Evolutionary conservation across 1,284 basidiomycete species (phyloP), one percentile per base, ranked within the genome.

Genomic region (Blastosporella zonata): DNA sequence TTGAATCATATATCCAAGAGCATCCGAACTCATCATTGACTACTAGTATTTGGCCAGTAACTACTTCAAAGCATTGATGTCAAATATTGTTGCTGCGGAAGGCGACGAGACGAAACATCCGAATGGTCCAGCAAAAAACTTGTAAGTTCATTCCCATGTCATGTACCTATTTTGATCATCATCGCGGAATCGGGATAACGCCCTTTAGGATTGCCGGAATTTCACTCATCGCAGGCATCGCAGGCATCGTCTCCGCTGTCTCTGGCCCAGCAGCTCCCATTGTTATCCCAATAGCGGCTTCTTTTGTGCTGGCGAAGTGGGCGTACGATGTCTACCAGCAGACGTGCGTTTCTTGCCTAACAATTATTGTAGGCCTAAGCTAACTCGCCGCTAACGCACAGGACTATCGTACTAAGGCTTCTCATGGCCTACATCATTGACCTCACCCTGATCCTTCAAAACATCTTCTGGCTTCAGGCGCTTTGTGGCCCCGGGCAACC

Each of bases 271-370:
- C 54, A 12, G 55, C 52, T 6, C 61, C 58, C 6, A 57, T 66
- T 38, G 59, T 62, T 8, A 43, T 64, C 21, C 59, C 63, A 13
- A 59, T 64, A 25, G 54, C 54, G 20, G 59, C 56, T n/a, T 31
- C 47, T 8, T 13, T 59, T 15, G 59, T 60, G 4, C 33, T 61
- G 6, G 61, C 54, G 6, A 58, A 46, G 45, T 67, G 55, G 65
- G 54, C 55, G 0, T 55, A 56, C 25, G 49, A 58, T 10, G 39
- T 53, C 2, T 54, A 61, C 43, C 49, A 52, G 17, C 51, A 57
- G 46, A 56, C 58, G 57, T 62, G 45, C 50, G 51, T 54, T 6
- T 6, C 21, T 21, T 9, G 22, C 21, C 13, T 27, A 29, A 13
- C 22, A 15, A 9, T 20, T 3, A 12, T 22, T 17, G 2, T 10